Evolutionary conservation across 345 rosid genomes (phyloP), one percentile per base, ranked within the genome.

Genomic region (Corchorus olitorius): DNA sequence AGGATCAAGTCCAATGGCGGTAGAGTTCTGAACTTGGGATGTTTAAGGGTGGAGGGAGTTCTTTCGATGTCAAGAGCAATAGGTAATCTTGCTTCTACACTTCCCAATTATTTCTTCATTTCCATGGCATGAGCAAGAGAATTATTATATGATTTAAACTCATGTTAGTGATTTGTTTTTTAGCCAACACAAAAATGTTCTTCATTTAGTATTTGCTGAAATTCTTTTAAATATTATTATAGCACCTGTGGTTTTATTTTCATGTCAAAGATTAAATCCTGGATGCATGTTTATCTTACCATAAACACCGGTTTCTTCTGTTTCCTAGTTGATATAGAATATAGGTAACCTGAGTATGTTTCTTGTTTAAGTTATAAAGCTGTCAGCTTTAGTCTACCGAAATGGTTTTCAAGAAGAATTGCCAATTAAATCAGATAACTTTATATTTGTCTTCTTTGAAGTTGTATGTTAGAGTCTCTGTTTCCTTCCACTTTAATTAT

Each of bases 1-100:
- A 82, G 91, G 76, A 89, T 89, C 72, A 88, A 88, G 78, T 81
- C 77, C 35, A 77, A 13, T 17, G 93, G 89, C 74, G 93, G 93
- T 69, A 85, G 69, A 82, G 87, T 89, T 79, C 84, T 89, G 76
- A 83, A 86, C 81, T 87, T 91, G 91, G 83, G 87, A 55, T 90
- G 91, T 59, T 86, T 88, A 72, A 82, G 93, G 83, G 93, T 89
- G 39, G 76, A 86, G 46, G 93, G 93, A 77, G 89, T 89, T 84
- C 93, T 89, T 60, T 83, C 93, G 37, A 89, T 89, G 93, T 89
- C 93, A 75, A 81, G 93, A 82, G 89, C 91, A 49, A 89, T 89
- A 85, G 86, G 92, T 86, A 80, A 39, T n/a, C 60, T 81, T 79
- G 12, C 48, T 62, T 72, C 76, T 75, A 76, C n/a, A 22, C n/a